Base-by-base conservation (phyloP, 345 rosid species). In the Cardamine occulta region DNA sequence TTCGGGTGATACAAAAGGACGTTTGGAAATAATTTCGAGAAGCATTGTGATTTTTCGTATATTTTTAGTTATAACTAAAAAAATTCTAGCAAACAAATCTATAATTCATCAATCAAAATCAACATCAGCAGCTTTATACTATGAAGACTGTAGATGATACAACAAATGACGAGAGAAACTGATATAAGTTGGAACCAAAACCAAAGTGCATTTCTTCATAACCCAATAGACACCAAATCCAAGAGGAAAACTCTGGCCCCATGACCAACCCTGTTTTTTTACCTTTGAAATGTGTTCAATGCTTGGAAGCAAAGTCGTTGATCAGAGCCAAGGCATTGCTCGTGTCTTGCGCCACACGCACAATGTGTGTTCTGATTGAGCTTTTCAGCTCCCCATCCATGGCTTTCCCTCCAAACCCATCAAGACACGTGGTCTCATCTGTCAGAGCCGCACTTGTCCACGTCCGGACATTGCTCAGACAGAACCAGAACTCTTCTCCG, bases 391-490 rank as follows among this genome's bases (percentile, higher is more conserved):
- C 87, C 8, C 97, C 93, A 44, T 88, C 71, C 84, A 88, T 56
- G 13, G 78, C 89, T 84, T 85, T 86, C 44, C 87, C 97, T 24
- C 84, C 83, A 74, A 95, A 90, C 67, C 96, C 97, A 73, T 95
- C 99, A 74, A 83, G 61, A 73, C 99, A 95, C 17, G 99, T 90
- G 77, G 56, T 86, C 81, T 92, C 99, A 54, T 95, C 99, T 5
- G 99, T 95, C 56, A 95, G 78, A 55, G 97, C 97, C 1, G 99
- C 97, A 62, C 99, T 95, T n/a, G 89, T 88, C 97, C 97, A 95
- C 0, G 99, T 95, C 81, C 89, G 85, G 13, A 89, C 87, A 68
- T 95, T 91, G 79, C 96, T 89, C 54, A 89, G 60, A 70, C 91
- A 95, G 84, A 93, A 88, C 40, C 82, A 42, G 59, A 90, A 84